Base-by-base conservation (phyloP, 1,139 yeast species). In the Pichiaceae sp. region DNA sequence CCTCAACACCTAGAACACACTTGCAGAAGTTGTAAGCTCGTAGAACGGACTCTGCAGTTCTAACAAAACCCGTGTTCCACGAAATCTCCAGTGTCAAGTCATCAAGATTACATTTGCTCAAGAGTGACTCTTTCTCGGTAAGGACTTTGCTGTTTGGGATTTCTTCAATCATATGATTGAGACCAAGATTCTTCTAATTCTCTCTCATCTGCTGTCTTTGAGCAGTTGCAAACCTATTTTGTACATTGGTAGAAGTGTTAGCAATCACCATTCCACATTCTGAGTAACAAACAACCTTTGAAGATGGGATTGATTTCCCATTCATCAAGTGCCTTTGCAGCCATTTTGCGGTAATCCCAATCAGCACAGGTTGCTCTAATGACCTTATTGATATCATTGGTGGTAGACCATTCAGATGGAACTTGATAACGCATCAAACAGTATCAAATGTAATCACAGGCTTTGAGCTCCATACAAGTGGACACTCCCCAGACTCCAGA, bases 291-390 rank as follows among this genome's bases (percentile, higher is more conserved):
- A 4, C 45, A 43, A 2, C 45, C 48, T 23, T 49, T 50, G 36
- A 46, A 63, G 9, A 61, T 28, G 1, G 60, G 56, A 32, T 62
- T 56, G 3, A 38, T 38, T 37, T 58, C 47, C 71, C 70, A 66
- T 31, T 38, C 29, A 5, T 50, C 36, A 34, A 62, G 40, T 2
- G 70, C 67, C 43, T 66, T 70, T 5, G 60, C 45, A 0, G 71
- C 54, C 36, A 66, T 34, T 36, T 51, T 52, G 3, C 67, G 46
- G 39, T 64, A 62, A 17, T 54, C 46, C 8, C 42, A 30, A 39
- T 64, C 66, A 4, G 14, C 16, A 26, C n/a, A 26, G 24, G 24
- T 21, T 7, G 24, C 11, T 21, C 24, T 29, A 17, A 29, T 14
- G 14, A 26, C 7, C n/a, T 26, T 26, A 26, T 26, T 26, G 14